These are phyloP conservation scores for Sugiyamaella chiloensis DNA, from an alignment of 805 yeast genomes.

Conservation along the genomic window DNA sequence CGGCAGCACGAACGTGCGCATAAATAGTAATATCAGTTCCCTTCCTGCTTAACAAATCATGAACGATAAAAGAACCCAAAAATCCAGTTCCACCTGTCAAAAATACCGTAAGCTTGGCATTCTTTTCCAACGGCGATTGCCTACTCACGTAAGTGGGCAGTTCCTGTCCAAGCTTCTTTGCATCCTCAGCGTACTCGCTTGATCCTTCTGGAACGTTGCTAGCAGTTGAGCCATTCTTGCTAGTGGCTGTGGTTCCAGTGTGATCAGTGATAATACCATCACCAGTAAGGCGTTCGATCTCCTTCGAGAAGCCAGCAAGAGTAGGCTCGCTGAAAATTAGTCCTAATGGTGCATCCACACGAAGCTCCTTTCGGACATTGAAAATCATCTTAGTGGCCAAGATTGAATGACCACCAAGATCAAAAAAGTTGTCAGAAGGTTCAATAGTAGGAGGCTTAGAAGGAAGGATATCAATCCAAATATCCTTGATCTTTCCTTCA, in stretches of 20 bases:
- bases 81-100: conserved; percentile 97
- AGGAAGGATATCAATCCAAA: conserved; percentile 86
- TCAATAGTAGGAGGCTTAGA: conserved; percentile 74
- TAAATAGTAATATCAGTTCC: conserved; percentile 53
- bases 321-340: conserved; percentile 89
- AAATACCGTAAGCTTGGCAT: conserved; percentile 56
- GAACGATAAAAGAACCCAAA: conserved; percentile 83
- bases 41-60: conserved; percentile 66
- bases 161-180: conserved; percentile 47
- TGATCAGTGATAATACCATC: conserved; percentile 29
- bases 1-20: conserved; percentile 89
- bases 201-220: conserved; percentile 19
- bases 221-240: conserved; percentile 28
- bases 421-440: conserved; percentile 88
- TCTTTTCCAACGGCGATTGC: conserved; percentile 39
- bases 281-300: conserved; percentile 58
- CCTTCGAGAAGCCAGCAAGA: conserved; percentile 69
- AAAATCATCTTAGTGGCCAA: conserved; percentile 96
- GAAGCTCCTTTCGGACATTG: conserved; percentile 73
- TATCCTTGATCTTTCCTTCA: conserved; percentile 67
- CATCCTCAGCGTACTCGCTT: conserved; percentile 68
- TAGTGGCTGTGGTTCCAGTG: conserved; percentile 34
- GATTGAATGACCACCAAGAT: conserved; percentile 96
- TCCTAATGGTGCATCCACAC: conserved; percentile 83
- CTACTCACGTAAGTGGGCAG: conserved; percentile 45